phyloP scores from a whole-genome alignment of 2,329 filamentous ascomycete genomes.

The Arthroderma uncinatum region DNA sequence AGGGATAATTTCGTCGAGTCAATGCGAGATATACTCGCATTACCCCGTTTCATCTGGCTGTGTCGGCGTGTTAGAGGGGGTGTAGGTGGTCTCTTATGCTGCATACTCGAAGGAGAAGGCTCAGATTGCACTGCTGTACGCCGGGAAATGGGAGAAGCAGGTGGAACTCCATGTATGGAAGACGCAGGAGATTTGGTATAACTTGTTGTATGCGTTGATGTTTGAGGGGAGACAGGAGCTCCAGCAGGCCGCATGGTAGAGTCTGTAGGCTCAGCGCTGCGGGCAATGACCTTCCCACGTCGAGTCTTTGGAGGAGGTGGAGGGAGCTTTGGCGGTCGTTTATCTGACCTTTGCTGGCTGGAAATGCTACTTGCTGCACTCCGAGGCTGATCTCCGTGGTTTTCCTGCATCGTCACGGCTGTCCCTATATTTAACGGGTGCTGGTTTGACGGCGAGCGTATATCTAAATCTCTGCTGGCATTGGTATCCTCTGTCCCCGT shows the following conservation, averaged over 20 bases:
- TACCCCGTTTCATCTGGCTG: conserved; percentile 34
- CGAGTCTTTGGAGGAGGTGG: conserved; percentile 61
- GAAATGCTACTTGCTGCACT: not conserved
- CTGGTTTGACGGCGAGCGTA: not conserved
- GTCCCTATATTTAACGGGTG: not conserved
- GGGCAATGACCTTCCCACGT: conserved; percentile 62
- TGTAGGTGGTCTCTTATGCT: conserved; percentile 36
- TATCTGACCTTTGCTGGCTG: not conserved
- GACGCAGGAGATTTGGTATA: conserved; percentile 10
- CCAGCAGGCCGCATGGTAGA: not conserved
- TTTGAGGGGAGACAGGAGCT: not conserved
- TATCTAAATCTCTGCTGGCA: not conserved
- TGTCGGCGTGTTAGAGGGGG: conserved; percentile 41
- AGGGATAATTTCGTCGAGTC: conserved; percentile 24
- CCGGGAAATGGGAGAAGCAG: not conserved
- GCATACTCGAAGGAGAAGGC: conserved; percentile 12
- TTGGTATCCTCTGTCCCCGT: conserved; percentile 26
- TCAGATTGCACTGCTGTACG: conserved; percentile 7
- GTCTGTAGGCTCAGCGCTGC: conserved; percentile 18
- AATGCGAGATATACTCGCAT: conserved; percentile 21
- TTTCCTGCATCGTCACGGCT: not conserved
- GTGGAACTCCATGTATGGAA: conserved; percentile 4
- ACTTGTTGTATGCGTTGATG: conserved; percentile 19
- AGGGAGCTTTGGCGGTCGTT: not conserved
- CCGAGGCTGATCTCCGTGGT: not conserved